These are phyloP conservation scores for Aspergillus fumigatus DNA, from an alignment of 2,329 filamentous ascomycete species.

Conservation along the genomic window DNA sequence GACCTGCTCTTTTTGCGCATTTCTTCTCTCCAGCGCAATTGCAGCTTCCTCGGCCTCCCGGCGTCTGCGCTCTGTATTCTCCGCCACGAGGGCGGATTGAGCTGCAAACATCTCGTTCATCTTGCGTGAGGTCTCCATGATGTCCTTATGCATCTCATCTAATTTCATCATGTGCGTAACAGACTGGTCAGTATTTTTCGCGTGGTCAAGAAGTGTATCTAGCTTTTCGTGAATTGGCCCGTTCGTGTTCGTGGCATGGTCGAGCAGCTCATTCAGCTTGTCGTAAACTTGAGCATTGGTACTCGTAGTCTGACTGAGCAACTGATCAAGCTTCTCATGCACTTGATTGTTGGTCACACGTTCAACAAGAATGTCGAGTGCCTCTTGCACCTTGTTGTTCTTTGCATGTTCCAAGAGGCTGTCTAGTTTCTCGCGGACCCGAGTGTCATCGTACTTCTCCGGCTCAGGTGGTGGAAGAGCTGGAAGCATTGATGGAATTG, in stretches of 20 bases:
- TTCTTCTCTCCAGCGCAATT: constrained; percentile 72
- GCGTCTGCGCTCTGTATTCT: constrained; percentile 75
- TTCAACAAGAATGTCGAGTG: constrained; percentile 47
- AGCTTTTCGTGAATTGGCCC: constrained; percentile 32
- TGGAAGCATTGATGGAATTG: constrained; percentile 56
- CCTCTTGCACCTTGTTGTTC: constrained; percentile 56
- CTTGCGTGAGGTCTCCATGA: constrained; percentile 77
- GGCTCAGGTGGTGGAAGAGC: constrained; percentile 41
- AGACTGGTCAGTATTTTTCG: constrained; percentile 61
- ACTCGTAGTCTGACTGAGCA: constrained; percentile 32
- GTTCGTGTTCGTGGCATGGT: constrained; percentile 27
- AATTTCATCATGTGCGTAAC: constrained; percentile 74
- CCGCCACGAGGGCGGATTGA: constrained; percentile 51
- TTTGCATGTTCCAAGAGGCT: constrained; percentile 35
- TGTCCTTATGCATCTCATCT: constrained; percentile 83
- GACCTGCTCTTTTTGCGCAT: constrained; percentile 60
- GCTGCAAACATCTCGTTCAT: constrained; percentile 64
- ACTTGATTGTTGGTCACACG: constrained; percentile 50
- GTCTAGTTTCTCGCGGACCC: constrained; percentile 57
- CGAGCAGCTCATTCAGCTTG: constrained; percentile 50
- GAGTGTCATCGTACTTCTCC: constrained; percentile 60
- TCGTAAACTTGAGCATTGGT: constrained; percentile 49
- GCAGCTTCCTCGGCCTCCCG: constrained; percentile 75
- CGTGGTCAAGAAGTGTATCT: constrained; percentile 46
- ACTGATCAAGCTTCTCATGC: constrained; percentile 55